phyloP scores from a whole-genome alignment of 2,329 filamentous ascomycete genomes.

The Neofusicoccum sp. region DNA sequence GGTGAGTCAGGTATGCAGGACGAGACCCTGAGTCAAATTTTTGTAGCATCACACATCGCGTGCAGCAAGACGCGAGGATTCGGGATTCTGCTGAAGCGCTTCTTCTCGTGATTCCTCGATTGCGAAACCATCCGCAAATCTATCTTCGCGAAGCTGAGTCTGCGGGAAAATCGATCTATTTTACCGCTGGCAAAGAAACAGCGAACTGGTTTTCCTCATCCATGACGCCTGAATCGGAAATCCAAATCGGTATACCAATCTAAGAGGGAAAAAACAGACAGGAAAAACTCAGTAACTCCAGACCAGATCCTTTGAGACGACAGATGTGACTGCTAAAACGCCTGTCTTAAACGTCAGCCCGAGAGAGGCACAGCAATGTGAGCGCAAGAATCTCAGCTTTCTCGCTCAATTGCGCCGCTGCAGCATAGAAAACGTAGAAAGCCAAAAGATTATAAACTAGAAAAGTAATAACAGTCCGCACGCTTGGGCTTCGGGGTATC shows the following conservation, averaged over 20 bases:
- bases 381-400: neutral
- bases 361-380: neutral
- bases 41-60: neutral
- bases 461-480: slow-evolving; percentile 2
- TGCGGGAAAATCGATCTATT: neutral
- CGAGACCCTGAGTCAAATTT: neutral
- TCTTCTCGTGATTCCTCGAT: neutral
- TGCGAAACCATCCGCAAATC: neutral
- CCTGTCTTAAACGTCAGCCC: neutral
- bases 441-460: slow-evolving; percentile 11
- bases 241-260: neutral
- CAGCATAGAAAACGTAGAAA: neutral
- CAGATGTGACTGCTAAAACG: neutral
- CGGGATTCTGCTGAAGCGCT: neutral
- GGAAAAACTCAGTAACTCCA: too few species aligned
- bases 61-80: neutral
- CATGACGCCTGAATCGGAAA: neutral
- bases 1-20: neutral
- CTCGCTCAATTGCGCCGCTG: neutral
- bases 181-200: neutral
- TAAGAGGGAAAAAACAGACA: neutral
- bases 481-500: slow-evolving; percentile 3
- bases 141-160: neutral
- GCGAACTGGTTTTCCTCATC: neutral
- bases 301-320: neutral